These are phyloP conservation scores for Albizia julibrissin DNA, from an alignment of 306 rosid genomes.

Conservation along the genomic window DNA sequence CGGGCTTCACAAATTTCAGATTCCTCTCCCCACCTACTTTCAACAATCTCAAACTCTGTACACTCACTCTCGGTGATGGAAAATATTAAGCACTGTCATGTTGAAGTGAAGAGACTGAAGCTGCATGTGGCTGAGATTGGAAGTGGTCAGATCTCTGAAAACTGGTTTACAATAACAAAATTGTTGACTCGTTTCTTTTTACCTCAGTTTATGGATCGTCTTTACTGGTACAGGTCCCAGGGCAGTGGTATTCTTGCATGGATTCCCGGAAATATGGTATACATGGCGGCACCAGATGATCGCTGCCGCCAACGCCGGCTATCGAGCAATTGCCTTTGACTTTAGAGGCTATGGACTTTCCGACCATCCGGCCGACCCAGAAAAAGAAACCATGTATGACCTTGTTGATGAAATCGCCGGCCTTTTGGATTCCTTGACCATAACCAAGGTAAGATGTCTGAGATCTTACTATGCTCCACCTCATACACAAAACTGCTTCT, in stretches of 20 bases:
- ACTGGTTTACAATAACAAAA: background rate
- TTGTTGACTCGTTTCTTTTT: background rate
- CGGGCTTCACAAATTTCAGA: background rate
- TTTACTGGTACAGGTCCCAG: constrained; percentile 46
- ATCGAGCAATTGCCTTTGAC: constrained; percentile 68
- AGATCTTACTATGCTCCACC: background rate
- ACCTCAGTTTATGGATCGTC: background rate
- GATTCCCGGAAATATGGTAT: constrained; percentile 85
- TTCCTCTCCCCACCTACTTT: background rate
- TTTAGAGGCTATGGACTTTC: constrained; percentile 85
- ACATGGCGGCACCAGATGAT: constrained; percentile 82
- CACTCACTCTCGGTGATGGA: constrained; percentile 46
- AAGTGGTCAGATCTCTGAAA: constrained; percentile 23
- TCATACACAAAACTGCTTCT: background rate
- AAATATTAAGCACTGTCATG: constrained; percentile 54
- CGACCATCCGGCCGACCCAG: constrained; percentile 57
- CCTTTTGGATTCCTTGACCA: constrained; percentile 57
- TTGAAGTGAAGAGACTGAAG: constrained; percentile 64
- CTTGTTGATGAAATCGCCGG: constrained; percentile 50
- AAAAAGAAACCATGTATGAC: constrained; percentile 47
- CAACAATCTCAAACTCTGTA: background rate
- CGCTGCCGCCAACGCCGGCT: constrained; percentile 62
- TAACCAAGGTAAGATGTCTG: constrained; percentile 44
- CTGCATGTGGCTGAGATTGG: constrained; percentile 74
- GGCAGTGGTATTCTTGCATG: constrained; percentile 73